phyloP scores from a whole-genome alignment of 2,329 filamentous ascomycete species.

The Atkinsonella hypoxylon region DNA sequence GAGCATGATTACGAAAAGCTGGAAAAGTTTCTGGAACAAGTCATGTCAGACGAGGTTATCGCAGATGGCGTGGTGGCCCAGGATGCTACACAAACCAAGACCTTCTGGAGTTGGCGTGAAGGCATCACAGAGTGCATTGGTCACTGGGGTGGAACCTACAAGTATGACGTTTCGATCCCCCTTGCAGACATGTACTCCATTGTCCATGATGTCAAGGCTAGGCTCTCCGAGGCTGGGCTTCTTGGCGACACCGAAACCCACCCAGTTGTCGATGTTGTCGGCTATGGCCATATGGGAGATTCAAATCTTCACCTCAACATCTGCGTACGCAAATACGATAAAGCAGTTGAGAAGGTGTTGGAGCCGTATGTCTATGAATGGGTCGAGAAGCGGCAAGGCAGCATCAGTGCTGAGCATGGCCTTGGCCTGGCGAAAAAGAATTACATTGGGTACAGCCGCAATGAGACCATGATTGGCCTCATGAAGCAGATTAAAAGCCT shows the following conservation, averaged over 20 bases:
- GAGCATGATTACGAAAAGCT: conserved; percentile 93
- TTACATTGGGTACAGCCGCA: conserved; percentile 86
- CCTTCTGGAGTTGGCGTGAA: conserved; percentile 87
- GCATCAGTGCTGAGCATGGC: conserved; percentile 94
- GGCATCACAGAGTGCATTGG: conserved; percentile 81
- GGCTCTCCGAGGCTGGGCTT: conserved; percentile 61
- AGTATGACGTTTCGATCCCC: conserved; percentile 95
- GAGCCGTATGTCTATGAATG: conserved; percentile 98
- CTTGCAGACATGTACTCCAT: conserved; percentile 76
- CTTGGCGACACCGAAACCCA: conserved; percentile 63
- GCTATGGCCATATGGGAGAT: conserved; percentile 98
- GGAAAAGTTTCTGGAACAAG: conserved; percentile 77
- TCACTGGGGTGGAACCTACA: conserved; percentile 92
- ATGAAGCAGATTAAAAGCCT: conserved; percentile 94
- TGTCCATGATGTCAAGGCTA: conserved; percentile 71
- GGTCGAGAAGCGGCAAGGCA: conserved; percentile 78
- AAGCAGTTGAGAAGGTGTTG: conserved; percentile 71
- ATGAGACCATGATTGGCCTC: conserved; percentile 71
- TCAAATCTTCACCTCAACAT: conserved; percentile 92
- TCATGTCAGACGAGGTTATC: conserved; percentile 81
- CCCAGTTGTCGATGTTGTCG: conserved; percentile 81
- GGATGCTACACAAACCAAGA: conserved; percentile 77
- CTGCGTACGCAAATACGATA: conserved; percentile 69
- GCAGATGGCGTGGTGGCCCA: conserved; percentile 84
- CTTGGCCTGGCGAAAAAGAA: conserved; percentile 91